Evolutionary conservation across 2,329 filamentous ascomycete species (phyloP).

Genomic region (Fragosphaeria purpurea): DNA sequence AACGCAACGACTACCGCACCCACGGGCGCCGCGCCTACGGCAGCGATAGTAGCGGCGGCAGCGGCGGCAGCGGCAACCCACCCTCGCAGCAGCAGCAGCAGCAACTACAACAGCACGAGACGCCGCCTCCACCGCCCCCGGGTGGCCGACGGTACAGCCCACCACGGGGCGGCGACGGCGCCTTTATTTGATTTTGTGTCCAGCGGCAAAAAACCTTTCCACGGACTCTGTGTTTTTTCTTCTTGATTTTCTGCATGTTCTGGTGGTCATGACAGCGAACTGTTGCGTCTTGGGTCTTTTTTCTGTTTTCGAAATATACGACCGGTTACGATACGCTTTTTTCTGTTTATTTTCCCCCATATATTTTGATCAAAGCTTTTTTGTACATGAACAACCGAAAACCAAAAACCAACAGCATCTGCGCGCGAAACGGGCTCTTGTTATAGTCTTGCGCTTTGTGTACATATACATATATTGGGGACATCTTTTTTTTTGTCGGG

Average conservation of each 20-base stretch:
- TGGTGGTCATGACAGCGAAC: not conserved
- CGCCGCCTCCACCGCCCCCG: constrained; percentile 11
- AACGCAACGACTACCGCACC: constrained; percentile 18
- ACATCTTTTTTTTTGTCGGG: too few species aligned
- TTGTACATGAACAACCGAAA: too few species aligned
- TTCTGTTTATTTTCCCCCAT: not conserved
- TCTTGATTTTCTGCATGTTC: not conserved
- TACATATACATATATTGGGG: too few species aligned
- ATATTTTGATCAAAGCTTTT: not conserved
- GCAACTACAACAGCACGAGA: not conserved
- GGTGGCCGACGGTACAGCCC: constrained; percentile 10
- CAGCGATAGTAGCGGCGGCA: constrained; percentile 11
- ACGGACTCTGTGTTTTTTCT: not conserved
- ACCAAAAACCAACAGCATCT: too few species aligned
- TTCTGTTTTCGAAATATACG: too few species aligned
- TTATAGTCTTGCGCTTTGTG: too few species aligned
- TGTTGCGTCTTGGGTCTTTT: not conserved
- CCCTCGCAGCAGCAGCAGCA: not conserved
- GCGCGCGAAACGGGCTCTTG: too few species aligned
- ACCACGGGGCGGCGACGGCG: constrained; percentile 14
- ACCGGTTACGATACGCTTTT: too few species aligned
- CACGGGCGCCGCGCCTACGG: constrained; percentile 19
- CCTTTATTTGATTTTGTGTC: constrained; percentile 16
- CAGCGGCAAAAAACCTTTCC: not conserved
- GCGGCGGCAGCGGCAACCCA: constrained; percentile 4